Conservation (phyloP, 805 yeast species). For the Candida mattraensis region DNA sequence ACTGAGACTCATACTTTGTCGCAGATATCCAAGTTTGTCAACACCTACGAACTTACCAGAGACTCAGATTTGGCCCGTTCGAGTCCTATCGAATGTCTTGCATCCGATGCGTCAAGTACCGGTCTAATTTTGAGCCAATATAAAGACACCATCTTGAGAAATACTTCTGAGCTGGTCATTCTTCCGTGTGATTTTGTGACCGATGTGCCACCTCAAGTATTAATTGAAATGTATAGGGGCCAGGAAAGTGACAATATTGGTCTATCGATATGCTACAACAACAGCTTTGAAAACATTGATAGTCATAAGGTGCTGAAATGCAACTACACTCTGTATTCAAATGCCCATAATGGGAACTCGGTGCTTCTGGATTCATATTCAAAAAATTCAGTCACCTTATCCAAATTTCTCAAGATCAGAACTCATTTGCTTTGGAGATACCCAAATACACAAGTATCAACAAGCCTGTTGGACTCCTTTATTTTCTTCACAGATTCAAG, state of each 20-base stretch:
- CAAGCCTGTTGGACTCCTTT: slow-evolving; percentile 70
- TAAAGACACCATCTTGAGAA: slow-evolving; percentile 36
- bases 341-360: slow-evolving; percentile 42
- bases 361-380: slow-evolving; percentile 70
- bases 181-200: slow-evolving; percentile 94
- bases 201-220: slow-evolving; percentile 84
- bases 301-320: slow-evolving; percentile 63
- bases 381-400: slow-evolving; percentile 64
- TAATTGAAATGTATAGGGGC: slow-evolving; percentile 80
- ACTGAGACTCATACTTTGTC: slow-evolving; percentile 45
- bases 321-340: slow-evolving; percentile 66
- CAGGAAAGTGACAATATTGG: slow-evolving; percentile 69
- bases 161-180: slow-evolving; percentile 60
- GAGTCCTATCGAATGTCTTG: slow-evolving; percentile 41
- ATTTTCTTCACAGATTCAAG: slow-evolving; percentile 63
- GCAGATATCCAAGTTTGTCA: slow-evolving; percentile 49
- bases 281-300: slow-evolving; percentile 73
- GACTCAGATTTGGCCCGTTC: slow-evolving; percentile 31
- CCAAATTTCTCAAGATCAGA: slow-evolving; percentile 72
- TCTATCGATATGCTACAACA: slow-evolving; percentile 72
- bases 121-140: slow-evolving; percentile 62
- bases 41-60: slow-evolving; percentile 44
- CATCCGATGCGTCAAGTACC: slow-evolving; percentile 50
- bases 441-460: slow-evolving; percentile 76
- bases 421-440: slow-evolving; percentile 88